Evolutionary conservation across 257 asterid genomes (phyloP), one percentile per base, ranked within the genome.

Genomic region (Plantago elongata): DNA sequence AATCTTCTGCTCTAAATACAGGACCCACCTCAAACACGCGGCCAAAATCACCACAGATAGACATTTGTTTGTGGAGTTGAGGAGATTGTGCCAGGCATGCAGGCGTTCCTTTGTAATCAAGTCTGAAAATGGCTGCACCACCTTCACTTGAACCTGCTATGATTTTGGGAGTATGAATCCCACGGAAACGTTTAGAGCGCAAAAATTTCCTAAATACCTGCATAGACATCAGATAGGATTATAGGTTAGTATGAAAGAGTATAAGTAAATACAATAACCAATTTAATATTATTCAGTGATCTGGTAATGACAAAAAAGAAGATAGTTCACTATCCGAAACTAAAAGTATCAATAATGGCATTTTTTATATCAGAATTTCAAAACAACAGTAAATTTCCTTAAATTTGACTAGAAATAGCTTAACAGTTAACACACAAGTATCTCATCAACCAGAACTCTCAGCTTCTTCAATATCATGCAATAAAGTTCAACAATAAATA

Each of bases 51-150:
- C 92, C 95, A 79, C 92, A 86, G 55, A 91, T 88, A 48, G 96
- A 65, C 98, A 87, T 90, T 65, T 90, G 98, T 45, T 90, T 90
- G 66, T 88, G 90, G 27, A 90, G 87, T 75, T 90, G 98, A 49
- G 98, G 98, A 61, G 98, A 91, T 72, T 91, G 98, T 7, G 95
- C 96, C 67, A 88, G 73, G 67, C 98, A 90, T 22, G 98, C 98
- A 62, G 90, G 84, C 51, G 69, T 83, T 60, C 98, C 98, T 69
- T 81, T 83, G 83, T 90, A 90, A 43, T 78, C 84, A 47, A 90
- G 76, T 70, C 70, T 79, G 72, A 90, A 90, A 51, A 90, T 95
- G 62, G 94, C 89, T 60, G 96, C 68, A 43, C 98, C 96, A 6
- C 98, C 98, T 75, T 90, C 98, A 73, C 98, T 90, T 45, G 98